phyloP scores from a whole-genome alignment of 306 rosid genomes.

The Ziziphus jujuba region DNA sequence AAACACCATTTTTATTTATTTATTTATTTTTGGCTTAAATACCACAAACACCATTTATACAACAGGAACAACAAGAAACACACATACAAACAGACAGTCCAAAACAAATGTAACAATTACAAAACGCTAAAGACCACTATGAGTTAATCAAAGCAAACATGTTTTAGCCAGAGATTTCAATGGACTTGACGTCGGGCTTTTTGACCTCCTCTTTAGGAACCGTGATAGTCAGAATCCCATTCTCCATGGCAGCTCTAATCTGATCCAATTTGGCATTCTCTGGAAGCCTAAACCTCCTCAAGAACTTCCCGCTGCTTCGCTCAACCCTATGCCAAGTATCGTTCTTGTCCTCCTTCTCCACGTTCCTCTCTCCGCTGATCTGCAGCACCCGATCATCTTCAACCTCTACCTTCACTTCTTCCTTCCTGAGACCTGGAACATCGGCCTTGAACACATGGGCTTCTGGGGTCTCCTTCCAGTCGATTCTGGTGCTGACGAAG shows the following conservation, averaged over 20 bases:
- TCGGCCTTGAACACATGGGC: constrained; percentile 37
- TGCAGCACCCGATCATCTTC: constrained; percentile 33
- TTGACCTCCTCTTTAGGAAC: constrained; percentile 27
- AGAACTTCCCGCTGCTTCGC: constrained; percentile 32
- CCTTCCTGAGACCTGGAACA: constrained; percentile 26
- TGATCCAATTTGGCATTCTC: constrained; percentile 27
- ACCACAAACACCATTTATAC: too few species aligned
- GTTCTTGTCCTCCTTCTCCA: constrained; percentile 37
- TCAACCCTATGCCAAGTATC: constrained; percentile 42
- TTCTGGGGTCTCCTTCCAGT: constrained; percentile 41
- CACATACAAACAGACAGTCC: too few species aligned
- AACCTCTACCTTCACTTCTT: constrained; percentile 36
- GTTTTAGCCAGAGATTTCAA: constrained; percentile 34
- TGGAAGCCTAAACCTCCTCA: constrained; percentile 36
- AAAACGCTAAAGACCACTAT: too few species aligned
- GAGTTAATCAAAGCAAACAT: too few species aligned
- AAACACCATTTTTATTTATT: too few species aligned
- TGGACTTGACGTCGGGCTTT: constrained; percentile 27
- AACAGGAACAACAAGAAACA: too few species aligned
- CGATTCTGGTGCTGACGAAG: constrained; percentile 15
- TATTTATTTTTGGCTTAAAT: too few species aligned
- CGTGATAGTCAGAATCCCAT: constrained; percentile 33
- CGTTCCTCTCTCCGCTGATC: constrained; percentile 35
- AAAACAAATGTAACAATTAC: too few species aligned
- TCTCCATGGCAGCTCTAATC: constrained; percentile 33